Evolutionary conservation across 768 basidiomycete species (phyloP).

Genomic region (Hygrophorus russula): DNA sequence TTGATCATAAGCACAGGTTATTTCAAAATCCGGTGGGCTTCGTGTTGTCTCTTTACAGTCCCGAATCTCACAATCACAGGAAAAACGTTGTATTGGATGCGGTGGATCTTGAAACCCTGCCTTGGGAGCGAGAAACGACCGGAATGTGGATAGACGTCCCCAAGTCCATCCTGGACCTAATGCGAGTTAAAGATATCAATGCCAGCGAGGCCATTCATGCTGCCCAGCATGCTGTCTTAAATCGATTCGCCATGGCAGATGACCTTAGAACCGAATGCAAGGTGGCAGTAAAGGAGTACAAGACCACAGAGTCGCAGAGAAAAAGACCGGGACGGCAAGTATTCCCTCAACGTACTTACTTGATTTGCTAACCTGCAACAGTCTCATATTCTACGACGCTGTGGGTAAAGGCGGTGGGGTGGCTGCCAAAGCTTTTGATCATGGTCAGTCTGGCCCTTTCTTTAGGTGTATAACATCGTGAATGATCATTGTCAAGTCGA

Average conservation of each 20-base stretch:
- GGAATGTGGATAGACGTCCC: constrained; percentile 80
- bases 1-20: constrained; percentile 40
- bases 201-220: constrained; percentile 78
- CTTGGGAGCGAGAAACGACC: constrained; percentile 62
- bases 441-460: constrained; percentile 34
- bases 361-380: constrained; percentile 16
- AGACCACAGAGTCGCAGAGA: constrained; percentile 32
- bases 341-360: not conserved
- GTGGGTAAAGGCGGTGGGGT: constrained; percentile 61
- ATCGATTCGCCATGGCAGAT: constrained; percentile 55
- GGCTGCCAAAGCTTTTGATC: constrained; percentile 73
- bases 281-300: constrained; percentile 64
- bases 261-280: constrained; percentile 82
- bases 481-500: constrained; percentile 26
- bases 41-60: not conserved
- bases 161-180: constrained; percentile 33
- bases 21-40: constrained; percentile 59
- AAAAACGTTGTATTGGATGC: constrained; percentile 58
- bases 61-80: constrained; percentile 20
- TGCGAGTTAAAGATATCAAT: constrained; percentile 44
- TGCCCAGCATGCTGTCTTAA: constrained; percentile 76
- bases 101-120: constrained; percentile 67
- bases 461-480: not conserved
- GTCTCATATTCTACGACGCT: constrained; percentile 74
- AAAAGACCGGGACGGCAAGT: constrained; percentile 60